These are phyloP conservation scores for Capsicum rhomboideum DNA, from an alignment of 257 asterid species.

Conservation along the genomic window DNA sequence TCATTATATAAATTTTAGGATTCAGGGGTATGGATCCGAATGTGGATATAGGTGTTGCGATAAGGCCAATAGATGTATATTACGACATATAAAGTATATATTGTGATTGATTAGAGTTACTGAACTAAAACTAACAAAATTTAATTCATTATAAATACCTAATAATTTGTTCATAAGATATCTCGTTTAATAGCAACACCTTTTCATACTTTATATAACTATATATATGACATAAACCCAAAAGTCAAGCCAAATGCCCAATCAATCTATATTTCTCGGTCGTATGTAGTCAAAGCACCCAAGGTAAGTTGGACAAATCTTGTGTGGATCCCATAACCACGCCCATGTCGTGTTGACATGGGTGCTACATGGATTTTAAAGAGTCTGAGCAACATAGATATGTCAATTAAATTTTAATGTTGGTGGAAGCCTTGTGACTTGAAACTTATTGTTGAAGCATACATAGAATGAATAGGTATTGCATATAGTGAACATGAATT, in stretches of 20 bases:
- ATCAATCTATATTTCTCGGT: not conserved
- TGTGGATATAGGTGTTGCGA: not conserved
- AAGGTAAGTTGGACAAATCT: not conserved
- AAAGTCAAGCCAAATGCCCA: not conserved
- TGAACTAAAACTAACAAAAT: not conserved
- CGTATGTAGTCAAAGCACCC: not conserved
- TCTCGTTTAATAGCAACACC: not conserved
- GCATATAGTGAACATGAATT: not conserved
- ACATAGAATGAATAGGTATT: not conserved
- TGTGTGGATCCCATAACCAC: not conserved
- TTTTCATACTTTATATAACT: not conserved
- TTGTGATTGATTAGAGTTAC: not conserved
- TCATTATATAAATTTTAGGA: not conserved
- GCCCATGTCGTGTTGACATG: not conserved
- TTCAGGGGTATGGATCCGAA: not conserved
- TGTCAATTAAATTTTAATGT: not conserved
- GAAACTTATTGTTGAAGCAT: not conserved
- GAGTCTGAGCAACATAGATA: not conserved
- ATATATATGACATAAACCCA: not conserved
- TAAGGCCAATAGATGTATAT: not conserved
- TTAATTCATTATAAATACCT: not conserved
- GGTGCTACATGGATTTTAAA: not conserved
- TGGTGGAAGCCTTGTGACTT: not conserved
- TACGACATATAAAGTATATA: not conserved
- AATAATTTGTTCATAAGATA: not conserved